phyloP scores from a whole-genome alignment of 2,329 filamentous ascomycete genomes.

The Escovopsis sp. region DNA sequence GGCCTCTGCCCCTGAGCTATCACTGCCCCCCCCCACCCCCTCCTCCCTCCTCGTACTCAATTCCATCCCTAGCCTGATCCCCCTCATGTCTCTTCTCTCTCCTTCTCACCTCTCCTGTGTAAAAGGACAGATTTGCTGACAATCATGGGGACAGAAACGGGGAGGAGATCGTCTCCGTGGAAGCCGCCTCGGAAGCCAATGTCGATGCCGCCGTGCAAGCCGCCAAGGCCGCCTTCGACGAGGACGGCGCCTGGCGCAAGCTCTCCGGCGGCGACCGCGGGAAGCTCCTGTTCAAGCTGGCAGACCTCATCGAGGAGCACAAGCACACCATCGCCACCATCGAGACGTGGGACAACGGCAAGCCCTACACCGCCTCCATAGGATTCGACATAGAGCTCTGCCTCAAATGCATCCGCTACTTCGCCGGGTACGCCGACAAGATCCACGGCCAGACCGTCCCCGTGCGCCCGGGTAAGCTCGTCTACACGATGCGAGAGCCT shows the following conservation, averaged over 20 bases:
- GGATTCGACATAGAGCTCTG: conserved; percentile 44
- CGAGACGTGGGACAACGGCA: conserved; percentile 74
- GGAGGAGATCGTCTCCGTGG: conserved; percentile 16
- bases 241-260: conserved; percentile 48
- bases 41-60: conserved; percentile 1
- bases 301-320: conserved; percentile 53
- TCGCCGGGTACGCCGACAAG: conserved; percentile 67
- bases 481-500: conserved; percentile 60
- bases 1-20: neutral
- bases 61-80: no score
- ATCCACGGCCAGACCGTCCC: conserved; percentile 63
- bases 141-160: conserved; percentile 13
- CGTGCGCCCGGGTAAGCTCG: conserved; percentile 51
- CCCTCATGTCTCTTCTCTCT: neutral
- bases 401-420: conserved; percentile 46
- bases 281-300: conserved; percentile 53
- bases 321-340: conserved; percentile 30
- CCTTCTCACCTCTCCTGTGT: neutral
- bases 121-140: neutral
- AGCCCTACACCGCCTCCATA: conserved; percentile 48
- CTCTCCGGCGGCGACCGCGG: conserved; percentile 52
- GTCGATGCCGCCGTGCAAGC: conserved; percentile 18
- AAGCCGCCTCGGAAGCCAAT: conserved; percentile 16
- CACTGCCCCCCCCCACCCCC: conserved; percentile 14
- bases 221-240: conserved; percentile 53